Conservation (phyloP, 257 asterid species). For the Nicotiana tabacum region DNA sequence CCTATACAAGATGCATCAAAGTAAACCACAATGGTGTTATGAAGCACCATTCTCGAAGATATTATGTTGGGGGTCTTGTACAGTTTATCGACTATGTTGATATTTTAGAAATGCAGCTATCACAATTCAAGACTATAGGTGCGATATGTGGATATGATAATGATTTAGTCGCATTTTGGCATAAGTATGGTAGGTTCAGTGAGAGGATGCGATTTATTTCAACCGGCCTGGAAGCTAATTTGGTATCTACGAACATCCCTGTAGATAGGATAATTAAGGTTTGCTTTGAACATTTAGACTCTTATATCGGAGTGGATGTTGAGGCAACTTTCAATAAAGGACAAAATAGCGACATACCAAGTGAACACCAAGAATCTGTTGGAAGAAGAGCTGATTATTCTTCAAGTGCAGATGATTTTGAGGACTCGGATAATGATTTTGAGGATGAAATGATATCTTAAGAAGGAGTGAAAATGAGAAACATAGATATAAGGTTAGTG, state of each 20-base stretch:
- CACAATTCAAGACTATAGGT: not conserved
- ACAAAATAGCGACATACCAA: no score
- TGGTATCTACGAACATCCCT: not conserved
- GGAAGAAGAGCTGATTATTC: no score
- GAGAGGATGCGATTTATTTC: not conserved
- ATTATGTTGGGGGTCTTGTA: no score
- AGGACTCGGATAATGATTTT: no score
- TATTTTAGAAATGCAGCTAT: not conserved
- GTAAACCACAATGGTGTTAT: not conserved
- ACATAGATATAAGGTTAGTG: not conserved
- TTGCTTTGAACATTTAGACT: no score
- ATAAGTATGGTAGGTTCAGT: not conserved
- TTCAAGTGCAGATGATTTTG: no score
- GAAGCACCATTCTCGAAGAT: not conserved
- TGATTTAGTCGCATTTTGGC: not conserved
- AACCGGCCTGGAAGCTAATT: not conserved
- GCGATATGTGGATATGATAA: not conserved
- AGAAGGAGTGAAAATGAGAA: no score
- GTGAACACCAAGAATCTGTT: no score
- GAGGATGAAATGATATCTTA: no score
- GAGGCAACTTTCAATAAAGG: no score
- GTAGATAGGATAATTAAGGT: no score
- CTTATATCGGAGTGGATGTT: no score
- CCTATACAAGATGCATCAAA: not conserved
- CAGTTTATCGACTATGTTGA: not conserved